Base-by-base conservation (phyloP, 2,329 filamentous ascomycete genomes). In the Botrytis deweyae region DNA sequence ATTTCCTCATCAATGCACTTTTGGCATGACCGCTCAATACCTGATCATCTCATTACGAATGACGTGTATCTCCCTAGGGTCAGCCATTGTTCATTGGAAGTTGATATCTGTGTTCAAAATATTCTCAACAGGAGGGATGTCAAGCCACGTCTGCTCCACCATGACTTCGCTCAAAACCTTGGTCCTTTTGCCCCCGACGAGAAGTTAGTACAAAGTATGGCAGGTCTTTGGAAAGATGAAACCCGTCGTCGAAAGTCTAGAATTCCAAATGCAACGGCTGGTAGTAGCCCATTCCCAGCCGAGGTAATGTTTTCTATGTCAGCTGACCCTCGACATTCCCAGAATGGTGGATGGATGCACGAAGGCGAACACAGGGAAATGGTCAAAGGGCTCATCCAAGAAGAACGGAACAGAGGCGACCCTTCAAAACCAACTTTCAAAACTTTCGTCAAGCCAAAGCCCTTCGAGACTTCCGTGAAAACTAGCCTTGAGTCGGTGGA, bases 151-250 rank as follows among this genome's bases (percentile, higher is more conserved):
- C 87, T 85, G 5, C 86, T 98, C 12, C 96, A 99, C 80, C 93
- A 98, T 80, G 90, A 95, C 79, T 97, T 99, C 78, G 84, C 91
- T 36, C 96, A 98, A 81, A 87, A 89, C 20, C 82, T 89, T 18
- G 85, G 87, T 52, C 90, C 93, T 4, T 82, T 91, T 33, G 85
- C 89, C 0, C 82, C 86, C 0, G 90, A 93, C 76, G 85, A 95
- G 80, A 97, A 97, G 80, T 86, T 97, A 18, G 95, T 99, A 8
- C 91, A 93, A 80, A 99, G 96, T 76, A 95, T 99, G 93, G 94
- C 94, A 72, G 92, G 93, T 0, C 83, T 99, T 4, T 99, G 96
- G 96, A 91, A 90, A 80, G 94, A 97, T 78, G 96, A 98, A 82
- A 93, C 92, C 0, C 90, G 90, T 74, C 89, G 95, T 63, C 89